phyloP scores from a whole-genome alignment of 2,329 filamentous ascomycete genomes.

The Claviceps lovelessii region DNA sequence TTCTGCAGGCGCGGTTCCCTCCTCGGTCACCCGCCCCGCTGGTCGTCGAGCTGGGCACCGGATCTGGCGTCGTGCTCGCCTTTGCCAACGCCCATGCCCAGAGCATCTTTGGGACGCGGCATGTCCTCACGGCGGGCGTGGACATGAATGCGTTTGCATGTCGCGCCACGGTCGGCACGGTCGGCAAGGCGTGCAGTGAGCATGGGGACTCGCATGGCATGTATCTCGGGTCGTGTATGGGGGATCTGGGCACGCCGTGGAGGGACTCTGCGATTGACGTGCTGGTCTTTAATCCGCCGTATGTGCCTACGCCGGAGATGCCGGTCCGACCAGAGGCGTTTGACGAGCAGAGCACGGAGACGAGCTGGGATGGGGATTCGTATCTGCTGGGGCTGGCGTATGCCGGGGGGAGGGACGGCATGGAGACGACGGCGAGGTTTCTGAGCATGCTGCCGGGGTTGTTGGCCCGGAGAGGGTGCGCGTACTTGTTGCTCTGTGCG shows the following conservation, averaged over 20 bases:
- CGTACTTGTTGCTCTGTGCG: slow-evolving; percentile 78
- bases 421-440: slow-evolving; percentile 80
- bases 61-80: slow-evolving; percentile 84
- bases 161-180: slow-evolving; percentile 56
- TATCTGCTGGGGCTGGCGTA: slow-evolving; percentile 75
- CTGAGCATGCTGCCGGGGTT: slow-evolving; percentile 53
- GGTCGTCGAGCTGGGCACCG: slow-evolving; percentile 74
- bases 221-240: slow-evolving; percentile 53
- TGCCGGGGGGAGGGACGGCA: slow-evolving; percentile 76
- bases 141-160: slow-evolving; percentile 84
- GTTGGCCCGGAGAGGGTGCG: slow-evolving; percentile 55
- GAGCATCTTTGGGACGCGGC: slow-evolving; percentile 55
- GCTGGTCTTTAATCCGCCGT: slow-evolving; percentile 91
- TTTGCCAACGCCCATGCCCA: slow-evolving; percentile 67
- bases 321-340: slow-evolving; percentile 35
- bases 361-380: slow-evolving; percentile 62
- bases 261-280: slow-evolving; percentile 53
- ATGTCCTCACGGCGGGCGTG: slow-evolving; percentile 58
- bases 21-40: slow-evolving; percentile 38
- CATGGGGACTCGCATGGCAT: slow-evolving; percentile 25
- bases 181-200: slow-evolving; percentile 29
- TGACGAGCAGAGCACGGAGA: slow-evolving; percentile 12
- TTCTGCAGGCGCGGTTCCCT: slow-evolving; percentile 51
- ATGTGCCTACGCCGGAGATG: slow-evolving; percentile 72
- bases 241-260: slow-evolving; percentile 54